These are phyloP conservation scores for Aspergillus brunneoviolaceus DNA, from an alignment of 2,329 filamentous ascomycete genomes.

Conservation along the genomic window DNA sequence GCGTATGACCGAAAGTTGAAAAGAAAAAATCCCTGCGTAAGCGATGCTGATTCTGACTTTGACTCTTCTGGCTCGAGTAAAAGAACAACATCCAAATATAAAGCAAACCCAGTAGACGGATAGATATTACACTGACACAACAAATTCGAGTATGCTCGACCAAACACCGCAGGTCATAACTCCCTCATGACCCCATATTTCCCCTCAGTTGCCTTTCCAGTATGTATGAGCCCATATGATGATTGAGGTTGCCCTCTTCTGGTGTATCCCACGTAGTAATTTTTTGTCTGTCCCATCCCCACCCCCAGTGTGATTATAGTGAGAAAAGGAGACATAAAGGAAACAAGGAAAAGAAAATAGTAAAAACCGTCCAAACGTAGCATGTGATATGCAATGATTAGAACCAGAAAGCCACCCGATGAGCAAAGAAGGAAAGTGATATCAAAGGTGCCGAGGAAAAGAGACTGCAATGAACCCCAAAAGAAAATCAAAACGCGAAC, in stretches of 20 bases:
- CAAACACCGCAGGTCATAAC: not conserved
- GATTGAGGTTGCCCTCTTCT: slow-evolving; percentile 7
- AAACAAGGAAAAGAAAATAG: not conserved
- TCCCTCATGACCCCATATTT: not conserved
- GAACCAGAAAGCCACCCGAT: not conserved
- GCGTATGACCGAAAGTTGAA: not conserved
- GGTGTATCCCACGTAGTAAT: not conserved
- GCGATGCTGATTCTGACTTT: not conserved
- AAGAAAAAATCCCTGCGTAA: not conserved
- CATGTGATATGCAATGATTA: slow-evolving; percentile 2
- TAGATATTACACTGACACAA: not conserved
- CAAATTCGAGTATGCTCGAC: not conserved
- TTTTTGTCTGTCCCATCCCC: not conserved
- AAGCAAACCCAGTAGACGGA: not conserved
- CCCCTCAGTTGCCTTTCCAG: not conserved
- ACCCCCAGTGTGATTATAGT: not conserved
- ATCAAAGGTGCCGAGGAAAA: slow-evolving; percentile 4
- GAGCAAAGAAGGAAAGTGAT: slow-evolving; percentile 8
- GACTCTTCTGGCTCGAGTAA: not conserved
- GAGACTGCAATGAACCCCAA: slow-evolving; percentile 4
- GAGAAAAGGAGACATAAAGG: not conserved
- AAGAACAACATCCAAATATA: not conserved
- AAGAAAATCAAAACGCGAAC: not conserved
- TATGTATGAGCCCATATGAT: slow-evolving; percentile 1
- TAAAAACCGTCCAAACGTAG: slow-evolving; percentile 1